phyloP scores from a whole-genome alignment of 345 rosid species.

The Aquilaria sinensis region DNA sequence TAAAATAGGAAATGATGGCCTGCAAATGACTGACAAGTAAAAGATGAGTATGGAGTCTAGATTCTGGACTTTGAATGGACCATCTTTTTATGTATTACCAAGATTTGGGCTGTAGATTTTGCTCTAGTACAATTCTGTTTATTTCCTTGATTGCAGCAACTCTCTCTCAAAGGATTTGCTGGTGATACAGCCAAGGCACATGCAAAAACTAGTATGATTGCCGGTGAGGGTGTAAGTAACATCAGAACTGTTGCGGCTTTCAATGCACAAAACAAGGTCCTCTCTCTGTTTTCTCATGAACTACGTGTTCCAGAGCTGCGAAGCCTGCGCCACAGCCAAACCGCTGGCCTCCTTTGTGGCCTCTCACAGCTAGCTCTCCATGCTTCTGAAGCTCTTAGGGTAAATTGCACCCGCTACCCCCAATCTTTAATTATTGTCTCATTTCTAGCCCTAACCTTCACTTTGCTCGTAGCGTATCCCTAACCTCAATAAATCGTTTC shows the following conservation, averaged over 20 bases:
- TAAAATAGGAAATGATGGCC: too few species aligned
- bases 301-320: constrained; percentile 71
- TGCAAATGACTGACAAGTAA: too few species aligned
- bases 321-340: constrained; percentile 79
- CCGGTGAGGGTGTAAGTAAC: constrained; percentile 99
- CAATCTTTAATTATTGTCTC: too few species aligned
- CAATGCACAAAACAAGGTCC: constrained; percentile 87
- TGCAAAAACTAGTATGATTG: constrained; percentile 99
- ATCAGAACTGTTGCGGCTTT: constrained; percentile 97
- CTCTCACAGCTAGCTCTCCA: constrained; percentile 91
- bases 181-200: constrained; percentile 99
- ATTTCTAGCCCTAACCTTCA: too few species aligned
- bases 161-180: constrained; percentile 97
- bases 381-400: constrained; percentile 61
- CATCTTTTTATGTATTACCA: too few species aligned
- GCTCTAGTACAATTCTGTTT: constrained; percentile 16
- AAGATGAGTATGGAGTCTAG: not conserved
- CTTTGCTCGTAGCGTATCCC: too few species aligned
- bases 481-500: too few species aligned
- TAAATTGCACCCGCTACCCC: too few species aligned
- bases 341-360: constrained; percentile 88
- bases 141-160: constrained; percentile 54
- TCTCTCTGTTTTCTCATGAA: constrained; percentile 74
- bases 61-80: not conserved
- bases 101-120: not conserved